Evolutionary conservation across 305 asterid species (phyloP), one percentile per base, ranked within the genome.

Genomic region (Solanum aculeatissimum): DNA sequence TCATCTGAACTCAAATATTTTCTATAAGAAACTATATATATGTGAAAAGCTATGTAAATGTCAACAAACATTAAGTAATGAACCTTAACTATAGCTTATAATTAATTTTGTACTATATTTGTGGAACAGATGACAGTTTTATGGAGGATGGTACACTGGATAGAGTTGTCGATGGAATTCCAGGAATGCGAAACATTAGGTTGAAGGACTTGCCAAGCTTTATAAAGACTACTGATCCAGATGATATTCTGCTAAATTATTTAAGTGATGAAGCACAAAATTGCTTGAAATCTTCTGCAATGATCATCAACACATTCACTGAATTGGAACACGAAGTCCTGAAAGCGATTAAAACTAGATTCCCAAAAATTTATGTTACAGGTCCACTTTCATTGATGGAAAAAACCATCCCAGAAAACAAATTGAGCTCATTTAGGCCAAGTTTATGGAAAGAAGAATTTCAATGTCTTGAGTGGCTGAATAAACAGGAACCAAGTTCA

Each of bases 171-270:
- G 70, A 89, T 29, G 82, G 88, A 86, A 86, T 87, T 21, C 88
- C 88, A 0, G 92, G 92, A 42, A 85, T 87, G 90, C 63, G 45
- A 71, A 84, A 86, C 85, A 71, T 89, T 49, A 80, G 87, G 35
- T 27, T 88, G 23, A 89, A 82, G 81, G 92, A 89, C 88, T 45
- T 89, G 51, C 90, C 92, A 18, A 84, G 88, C 82, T 74, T 89
- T 32, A 63, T 89, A 6, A 58, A 69, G 69, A 87, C 88, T 18
- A 88, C 90, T 3, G 84, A 89, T 66, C 85, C 81, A 1, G 38
- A 89, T 45, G 90, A 89, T 63, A 27, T 86, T 43, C 4, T 87
- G 82, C 53, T 89, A 43, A 88, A 87, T 18, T 89, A 68, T 80
- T 18, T 80, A 80, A 42, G 84, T 23, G 89, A 89, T 7, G 91